These are phyloP conservation scores for Diaporthe caulivora DNA, from an alignment of 2,329 filamentous ascomycete genomes.

Conservation along the genomic window DNA sequence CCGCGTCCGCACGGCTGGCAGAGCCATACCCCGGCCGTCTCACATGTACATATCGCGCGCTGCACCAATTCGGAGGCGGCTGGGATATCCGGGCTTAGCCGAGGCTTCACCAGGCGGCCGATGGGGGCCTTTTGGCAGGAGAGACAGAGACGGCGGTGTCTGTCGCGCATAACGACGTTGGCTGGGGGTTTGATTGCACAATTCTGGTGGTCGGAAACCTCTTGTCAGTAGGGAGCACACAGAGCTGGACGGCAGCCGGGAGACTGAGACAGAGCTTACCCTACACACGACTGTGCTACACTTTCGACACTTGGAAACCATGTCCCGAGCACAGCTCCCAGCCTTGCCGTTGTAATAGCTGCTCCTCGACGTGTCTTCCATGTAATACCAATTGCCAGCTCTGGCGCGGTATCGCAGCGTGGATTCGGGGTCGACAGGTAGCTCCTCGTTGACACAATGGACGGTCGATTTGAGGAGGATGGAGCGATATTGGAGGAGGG, in stretches of 20 bases:
- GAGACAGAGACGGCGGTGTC: conserved; percentile 85
- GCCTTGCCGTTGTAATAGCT: conserved; percentile 74
- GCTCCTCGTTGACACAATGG: conserved; percentile 80
- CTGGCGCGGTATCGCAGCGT: conserved; percentile 69
- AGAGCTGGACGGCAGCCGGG: conserved; percentile 34
- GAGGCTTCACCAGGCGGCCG: conserved; percentile 61
- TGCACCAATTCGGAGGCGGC: conserved; percentile 69
- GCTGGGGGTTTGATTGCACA: conserved; percentile 88
- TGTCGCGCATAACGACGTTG: conserved; percentile 73
- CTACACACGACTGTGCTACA: conserved; percentile 85
- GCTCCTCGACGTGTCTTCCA: conserved; percentile 62
- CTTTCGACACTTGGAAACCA: conserved; percentile 85
- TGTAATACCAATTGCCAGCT: conserved; percentile 70
- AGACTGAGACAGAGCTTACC: conserved; percentile 62
- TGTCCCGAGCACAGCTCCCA: conserved; percentile 84
- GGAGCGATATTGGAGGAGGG: conserved; percentile 81
- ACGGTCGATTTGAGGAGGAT: conserved; percentile 81
- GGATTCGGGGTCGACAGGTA: conserved; percentile 66
- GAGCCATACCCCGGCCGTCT: conserved; percentile 76
- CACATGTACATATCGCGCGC: conserved; percentile 65
- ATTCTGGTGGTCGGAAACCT: conserved; percentile 70
- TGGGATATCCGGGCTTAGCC: conserved; percentile 58
- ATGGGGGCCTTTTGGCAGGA: conserved; percentile 81
- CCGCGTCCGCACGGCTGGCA: conserved; percentile 86
- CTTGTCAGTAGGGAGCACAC: conserved; percentile 16